Percentiles rank a stretch among this genome's conserved stretches.
These are phyloP conservation scores for Myxozyma neotropica DNA, from an alignment of 805 yeast species.

Conservation along the genomic window DNA sequence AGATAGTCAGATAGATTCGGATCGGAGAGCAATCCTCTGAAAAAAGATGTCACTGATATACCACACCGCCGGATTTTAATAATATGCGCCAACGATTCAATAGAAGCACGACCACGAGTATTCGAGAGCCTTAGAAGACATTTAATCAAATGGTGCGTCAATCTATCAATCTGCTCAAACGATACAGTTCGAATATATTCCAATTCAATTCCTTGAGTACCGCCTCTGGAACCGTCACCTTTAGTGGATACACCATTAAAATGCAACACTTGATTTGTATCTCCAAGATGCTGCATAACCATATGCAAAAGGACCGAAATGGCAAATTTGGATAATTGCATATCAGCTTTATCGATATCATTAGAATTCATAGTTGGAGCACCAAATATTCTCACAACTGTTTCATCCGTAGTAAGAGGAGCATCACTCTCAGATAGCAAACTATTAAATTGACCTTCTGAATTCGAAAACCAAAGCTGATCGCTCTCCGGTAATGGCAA, in stretches of 20 bases:
- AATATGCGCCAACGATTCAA: conserved; percentile 15
- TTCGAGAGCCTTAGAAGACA: conserved; percentile 11
- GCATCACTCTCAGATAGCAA: background rate
- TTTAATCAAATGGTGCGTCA: conserved; percentile 5
- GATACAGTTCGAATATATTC: conserved; percentile 11
- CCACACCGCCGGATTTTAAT: conserved; percentile 11
- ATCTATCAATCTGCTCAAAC: conserved; percentile 11
- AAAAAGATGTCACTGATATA: conserved; percentile 1
- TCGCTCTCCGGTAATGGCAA: conserved; percentile 36
- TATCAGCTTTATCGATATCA: conserved; percentile 7
- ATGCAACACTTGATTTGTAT: background rate
- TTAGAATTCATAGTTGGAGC: conserved; percentile 1
- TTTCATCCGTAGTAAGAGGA: conserved; percentile 4
- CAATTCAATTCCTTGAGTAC: background rate
- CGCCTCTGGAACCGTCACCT: background rate
- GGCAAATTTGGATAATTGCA: conserved; percentile 12
- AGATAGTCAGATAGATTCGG: background rate
- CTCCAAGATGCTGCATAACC: conserved; percentile 5
- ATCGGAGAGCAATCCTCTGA: conserved; percentile 2
- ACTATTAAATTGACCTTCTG: conserved; percentile 14
- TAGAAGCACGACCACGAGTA: conserved; percentile 11
- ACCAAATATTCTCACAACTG: background rate
- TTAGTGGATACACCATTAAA: background rate
- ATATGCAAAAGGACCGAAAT: conserved; percentile 9
- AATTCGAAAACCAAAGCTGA: conserved; percentile 32